These are phyloP conservation scores for Paramecium tetraurelia DNA, from an alignment of 73 alveolate genomes.

Conservation along the genomic window DNA sequence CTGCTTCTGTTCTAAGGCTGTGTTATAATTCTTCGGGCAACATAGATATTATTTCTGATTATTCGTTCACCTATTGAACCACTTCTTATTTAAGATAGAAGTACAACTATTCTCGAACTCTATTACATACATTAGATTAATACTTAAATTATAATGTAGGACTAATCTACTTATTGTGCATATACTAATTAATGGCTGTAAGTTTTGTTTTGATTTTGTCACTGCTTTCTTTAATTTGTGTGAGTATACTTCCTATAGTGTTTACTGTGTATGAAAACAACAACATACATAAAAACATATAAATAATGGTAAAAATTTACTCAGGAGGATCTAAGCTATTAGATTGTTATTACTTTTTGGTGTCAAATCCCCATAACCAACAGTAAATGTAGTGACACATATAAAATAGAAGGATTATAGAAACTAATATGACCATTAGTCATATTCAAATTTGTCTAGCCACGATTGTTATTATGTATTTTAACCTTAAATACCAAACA, in stretches of 20 bases:
- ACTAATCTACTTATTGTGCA: not conserved
- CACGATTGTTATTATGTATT: not conserved
- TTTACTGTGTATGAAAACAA: constrained; percentile 12
- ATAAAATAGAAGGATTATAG: constrained; percentile 50
- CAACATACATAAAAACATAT: constrained; percentile 10
- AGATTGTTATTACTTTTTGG: not conserved
- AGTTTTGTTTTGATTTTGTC: not conserved
- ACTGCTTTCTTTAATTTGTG: not conserved
- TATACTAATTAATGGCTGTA: not conserved
- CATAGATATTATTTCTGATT: not conserved
- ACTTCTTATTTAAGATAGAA: not conserved
- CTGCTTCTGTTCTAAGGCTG: not conserved
- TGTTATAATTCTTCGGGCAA: not conserved
- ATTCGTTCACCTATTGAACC: not conserved
- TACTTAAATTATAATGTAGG: not conserved
- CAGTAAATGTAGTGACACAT: constrained; percentile 53
- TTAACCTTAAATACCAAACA: not conserved
- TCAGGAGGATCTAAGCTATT: not conserved
- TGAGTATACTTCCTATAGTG: constrained; percentile 2
- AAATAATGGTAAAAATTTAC: not conserved
- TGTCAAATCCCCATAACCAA: constrained; percentile 56
- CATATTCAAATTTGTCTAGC: not conserved
- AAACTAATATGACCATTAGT: not conserved
- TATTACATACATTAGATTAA: not conserved
- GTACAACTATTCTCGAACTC: constrained; percentile 9